Evolutionary conservation across 106 monocot species (phyloP).

Genomic region (Dendrobium catenatum): DNA sequence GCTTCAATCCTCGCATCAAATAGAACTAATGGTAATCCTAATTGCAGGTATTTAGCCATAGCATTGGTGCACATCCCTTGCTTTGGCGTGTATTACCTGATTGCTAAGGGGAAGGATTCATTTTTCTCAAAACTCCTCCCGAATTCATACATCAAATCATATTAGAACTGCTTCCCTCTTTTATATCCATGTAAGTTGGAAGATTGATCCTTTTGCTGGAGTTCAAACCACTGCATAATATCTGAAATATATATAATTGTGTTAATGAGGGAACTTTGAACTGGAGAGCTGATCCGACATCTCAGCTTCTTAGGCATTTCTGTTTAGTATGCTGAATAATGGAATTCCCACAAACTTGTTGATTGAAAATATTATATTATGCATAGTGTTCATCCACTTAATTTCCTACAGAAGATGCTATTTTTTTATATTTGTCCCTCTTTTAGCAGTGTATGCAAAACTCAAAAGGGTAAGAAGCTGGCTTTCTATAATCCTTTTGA

Average conservation of each 20-base stretch:
- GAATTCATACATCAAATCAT: constrained; percentile 14
- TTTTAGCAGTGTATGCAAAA: too few relatives aligned
- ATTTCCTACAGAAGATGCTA: too few relatives aligned
- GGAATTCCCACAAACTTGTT: neutral
- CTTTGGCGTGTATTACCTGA: constrained; percentile 40
- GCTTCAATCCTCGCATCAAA: neutral
- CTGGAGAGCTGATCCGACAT: neutral
- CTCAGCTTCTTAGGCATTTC: neutral
- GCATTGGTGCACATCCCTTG: constrained; percentile 73
- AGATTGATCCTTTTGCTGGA: neutral
- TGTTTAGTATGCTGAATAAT: too few relatives aligned
- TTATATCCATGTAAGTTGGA: neutral
- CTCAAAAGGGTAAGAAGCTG: too few relatives aligned
- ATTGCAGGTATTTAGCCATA: constrained; percentile 55
- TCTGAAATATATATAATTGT: neutral
- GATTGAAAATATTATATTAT: neutral
- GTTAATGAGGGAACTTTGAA: neutral
- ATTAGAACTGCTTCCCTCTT: neutral
- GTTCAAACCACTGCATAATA: too few relatives aligned
- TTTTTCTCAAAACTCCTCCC: constrained; percentile 46
- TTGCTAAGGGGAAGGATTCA: constrained; percentile 50
- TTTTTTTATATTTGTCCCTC: too few relatives aligned
- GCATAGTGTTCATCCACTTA: neutral
- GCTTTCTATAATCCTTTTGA: too few relatives aligned
- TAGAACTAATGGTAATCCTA: neutral